Percentiles rank a stretch among this genome's conserved stretches.
Conservation (phyloP, 176 grass and related monocot genomes). For the Aegilops tauschii region DNA sequence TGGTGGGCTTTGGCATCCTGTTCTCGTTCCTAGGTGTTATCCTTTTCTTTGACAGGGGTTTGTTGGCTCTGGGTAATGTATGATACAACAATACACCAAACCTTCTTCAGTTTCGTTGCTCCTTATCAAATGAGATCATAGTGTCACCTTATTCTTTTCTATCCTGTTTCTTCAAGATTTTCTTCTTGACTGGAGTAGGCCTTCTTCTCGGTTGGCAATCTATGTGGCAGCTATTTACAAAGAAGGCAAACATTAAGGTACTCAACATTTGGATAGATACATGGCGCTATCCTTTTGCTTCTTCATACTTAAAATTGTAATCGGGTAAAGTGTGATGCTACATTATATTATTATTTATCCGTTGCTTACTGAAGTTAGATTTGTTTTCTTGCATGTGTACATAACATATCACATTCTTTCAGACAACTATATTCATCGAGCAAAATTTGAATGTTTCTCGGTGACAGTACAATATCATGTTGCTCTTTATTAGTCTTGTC, state of each 20-base stretch:
- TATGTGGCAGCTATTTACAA: conserved; percentile 81
- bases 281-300: background rate
- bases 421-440: background rate
- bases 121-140: conserved; percentile 15
- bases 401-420: background rate
- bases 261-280: conserved; percentile 10
- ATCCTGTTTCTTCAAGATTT: conserved; percentile 44
- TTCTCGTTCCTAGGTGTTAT: conserved; percentile 89
- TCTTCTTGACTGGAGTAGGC: conserved; percentile 55
- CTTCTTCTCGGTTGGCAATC: conserved; percentile 75
- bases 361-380: background rate
- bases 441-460: background rate
- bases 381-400: conserved; percentile 12
- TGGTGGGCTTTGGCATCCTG: conserved; percentile 86
- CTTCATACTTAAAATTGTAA: background rate
- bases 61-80: conserved; percentile 99
- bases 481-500: background rate
- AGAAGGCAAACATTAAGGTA: conserved; percentile 86
- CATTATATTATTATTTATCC: conserved; percentile 2
- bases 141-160: conserved; percentile 10
- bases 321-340: conserved; percentile 17
- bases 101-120: conserved; percentile 23
- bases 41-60: conserved; percentile 93
- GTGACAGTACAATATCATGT: background rate
- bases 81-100: conserved; percentile 35